phyloP scores from a whole-genome alignment of 2,329 filamentous ascomycete species.

The Ceratocystis huliohia region DNA sequence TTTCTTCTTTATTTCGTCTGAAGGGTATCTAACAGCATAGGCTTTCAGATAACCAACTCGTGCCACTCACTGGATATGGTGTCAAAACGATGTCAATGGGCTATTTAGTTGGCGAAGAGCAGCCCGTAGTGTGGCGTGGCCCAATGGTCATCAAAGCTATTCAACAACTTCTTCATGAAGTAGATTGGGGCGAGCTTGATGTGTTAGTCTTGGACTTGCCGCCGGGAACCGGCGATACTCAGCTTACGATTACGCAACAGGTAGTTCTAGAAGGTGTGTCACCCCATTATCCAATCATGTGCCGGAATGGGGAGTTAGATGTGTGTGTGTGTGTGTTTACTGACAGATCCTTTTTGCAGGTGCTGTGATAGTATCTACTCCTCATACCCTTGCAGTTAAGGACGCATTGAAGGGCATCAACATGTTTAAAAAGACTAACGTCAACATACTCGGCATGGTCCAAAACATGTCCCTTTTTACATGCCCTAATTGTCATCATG shows the following conservation, averaged over 20 bases:
- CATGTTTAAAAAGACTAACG: slow-evolving; percentile 77
- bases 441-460: slow-evolving; percentile 74
- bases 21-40: slow-evolving; percentile 7
- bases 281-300: not conserved
- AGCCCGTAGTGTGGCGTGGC: slow-evolving; percentile 86
- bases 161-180: slow-evolving; percentile 87
- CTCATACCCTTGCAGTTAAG: slow-evolving; percentile 81
- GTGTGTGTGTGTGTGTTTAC: not conserved
- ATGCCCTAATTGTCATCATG: slow-evolving; percentile 64
- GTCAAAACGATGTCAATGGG: slow-evolving; percentile 99
- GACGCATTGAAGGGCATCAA: slow-evolving; percentile 86
- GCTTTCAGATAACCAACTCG: slow-evolving; percentile 55
- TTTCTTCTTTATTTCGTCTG: slow-evolving; percentile 25
- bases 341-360: slow-evolving; percentile 32
- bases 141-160: slow-evolving; percentile 97
- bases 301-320: not conserved
- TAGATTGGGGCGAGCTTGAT: slow-evolving; percentile 84
- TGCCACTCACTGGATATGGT: slow-evolving; percentile 87
- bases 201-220: slow-evolving; percentile 82
- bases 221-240: slow-evolving; percentile 88
- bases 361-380: slow-evolving; percentile 79
- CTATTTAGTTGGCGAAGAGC: slow-evolving; percentile 67
- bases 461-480: slow-evolving; percentile 83
- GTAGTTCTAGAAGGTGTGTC: slow-evolving; percentile 62
- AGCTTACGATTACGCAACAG: slow-evolving; percentile 94